phyloP scores from a whole-genome alignment of 768 basidiomycete genomes.

The Trametes villosa region DNA sequence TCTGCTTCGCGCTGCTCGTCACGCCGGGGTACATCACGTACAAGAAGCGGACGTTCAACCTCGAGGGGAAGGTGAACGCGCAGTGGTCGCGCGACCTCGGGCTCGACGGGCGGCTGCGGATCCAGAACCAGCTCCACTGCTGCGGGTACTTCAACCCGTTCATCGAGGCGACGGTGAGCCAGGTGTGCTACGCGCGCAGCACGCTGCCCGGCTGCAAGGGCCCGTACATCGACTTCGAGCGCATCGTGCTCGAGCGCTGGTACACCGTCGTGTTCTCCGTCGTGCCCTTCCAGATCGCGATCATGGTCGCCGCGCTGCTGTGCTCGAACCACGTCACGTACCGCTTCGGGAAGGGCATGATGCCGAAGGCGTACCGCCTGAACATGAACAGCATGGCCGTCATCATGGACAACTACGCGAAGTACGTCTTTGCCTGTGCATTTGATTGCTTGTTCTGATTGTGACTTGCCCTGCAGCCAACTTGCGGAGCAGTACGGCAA shows the following conservation, averaged over 20 bases:
- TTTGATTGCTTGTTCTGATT: background rate
- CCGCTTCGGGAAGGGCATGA: conserved; percentile 87
- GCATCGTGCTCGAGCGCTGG: conserved; percentile 60
- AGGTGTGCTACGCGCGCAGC: conserved; percentile 75
- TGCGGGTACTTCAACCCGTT: conserved; percentile 84
- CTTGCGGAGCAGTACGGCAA: conserved; percentile 75
- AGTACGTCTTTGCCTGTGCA: conserved; percentile 44
- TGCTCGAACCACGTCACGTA: conserved; percentile 88
- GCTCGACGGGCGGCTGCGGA: conserved; percentile 59
- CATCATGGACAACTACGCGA: conserved; percentile 86
- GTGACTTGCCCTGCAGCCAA: conserved; percentile 49
- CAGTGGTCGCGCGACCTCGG: conserved; percentile 75
- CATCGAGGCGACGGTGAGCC: conserved; percentile 75
- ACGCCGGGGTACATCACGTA: conserved; percentile 80
- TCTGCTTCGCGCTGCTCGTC: conserved; percentile 70
- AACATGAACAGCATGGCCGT: conserved; percentile 76
- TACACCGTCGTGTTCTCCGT: conserved; percentile 66
- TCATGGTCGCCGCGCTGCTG: conserved; percentile 66
- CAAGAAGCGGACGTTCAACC: conserved; percentile 74
- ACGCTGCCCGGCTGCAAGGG: conserved; percentile 76
- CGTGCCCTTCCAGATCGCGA: conserved; percentile 66
- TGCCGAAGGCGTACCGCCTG: conserved; percentile 81
- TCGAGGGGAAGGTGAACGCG: conserved; percentile 79
- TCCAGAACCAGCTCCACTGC: conserved; percentile 77
- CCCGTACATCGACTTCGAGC: conserved; percentile 62